These are phyloP conservation scores for Phytophthora pisi DNA, from an alignment of 352 stramenopile species.

Conservation along the genomic window DNA sequence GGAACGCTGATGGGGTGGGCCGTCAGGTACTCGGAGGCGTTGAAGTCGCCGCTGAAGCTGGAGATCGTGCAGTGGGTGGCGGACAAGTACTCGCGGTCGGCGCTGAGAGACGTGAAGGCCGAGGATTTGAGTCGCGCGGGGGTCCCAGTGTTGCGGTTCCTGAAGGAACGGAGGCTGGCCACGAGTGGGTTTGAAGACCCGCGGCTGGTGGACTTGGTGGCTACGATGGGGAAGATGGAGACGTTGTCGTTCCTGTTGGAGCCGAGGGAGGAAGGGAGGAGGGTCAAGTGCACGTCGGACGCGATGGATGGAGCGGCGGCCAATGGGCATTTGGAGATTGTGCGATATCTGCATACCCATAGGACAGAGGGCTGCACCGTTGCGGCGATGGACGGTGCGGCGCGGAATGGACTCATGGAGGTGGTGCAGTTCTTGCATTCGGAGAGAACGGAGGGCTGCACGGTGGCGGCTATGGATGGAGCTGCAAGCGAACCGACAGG, in stretches of 20 bases:
- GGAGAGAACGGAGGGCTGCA: conserved; percentile 34
- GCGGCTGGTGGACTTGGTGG: conserved; percentile 31
- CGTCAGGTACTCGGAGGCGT: conserved; percentile 27
- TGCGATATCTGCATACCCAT: conserved; percentile 36
- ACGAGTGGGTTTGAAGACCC: conserved; percentile 32
- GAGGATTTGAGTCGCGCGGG: conserved; percentile 40
- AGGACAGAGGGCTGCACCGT: conserved; percentile 38
- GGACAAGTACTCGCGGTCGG: conserved; percentile 14
- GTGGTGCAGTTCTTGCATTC: conserved; percentile 42
- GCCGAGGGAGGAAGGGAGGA: background rate
- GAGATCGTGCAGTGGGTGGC: conserved; percentile 43
- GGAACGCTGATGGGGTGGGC: conserved; percentile 34
- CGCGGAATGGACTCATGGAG: conserved; percentile 39
- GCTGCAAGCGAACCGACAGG: conserved; percentile 35
- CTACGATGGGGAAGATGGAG: conserved; percentile 31
- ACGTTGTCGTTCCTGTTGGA: conserved; percentile 27
- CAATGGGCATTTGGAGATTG: conserved; percentile 44
- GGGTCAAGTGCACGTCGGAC: conserved; percentile 20
- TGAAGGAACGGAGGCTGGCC: conserved; percentile 16
- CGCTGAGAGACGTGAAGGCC: conserved; percentile 22
- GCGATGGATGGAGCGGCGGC: conserved; percentile 44
- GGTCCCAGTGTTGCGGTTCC: conserved; percentile 21
- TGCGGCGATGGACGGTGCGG: conserved; percentile 47
- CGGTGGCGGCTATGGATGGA: conserved; percentile 32
- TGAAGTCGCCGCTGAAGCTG: conserved; percentile 16